Base-by-base conservation (phyloP, 441 rosid species). In the Pelargonium exstipulatum region DNA sequence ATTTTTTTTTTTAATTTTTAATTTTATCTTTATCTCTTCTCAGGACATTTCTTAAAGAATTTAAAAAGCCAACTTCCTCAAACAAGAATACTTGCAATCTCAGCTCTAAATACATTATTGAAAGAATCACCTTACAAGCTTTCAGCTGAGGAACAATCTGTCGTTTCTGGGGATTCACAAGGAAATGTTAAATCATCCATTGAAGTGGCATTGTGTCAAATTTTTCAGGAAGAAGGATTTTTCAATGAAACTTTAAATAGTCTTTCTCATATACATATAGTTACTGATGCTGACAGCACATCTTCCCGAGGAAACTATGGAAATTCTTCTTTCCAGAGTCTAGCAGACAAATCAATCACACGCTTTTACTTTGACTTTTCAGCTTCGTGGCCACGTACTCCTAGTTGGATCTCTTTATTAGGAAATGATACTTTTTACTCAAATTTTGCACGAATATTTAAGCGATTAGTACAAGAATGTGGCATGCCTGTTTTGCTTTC, bases 361-460 rank as follows among this genome's bases (percentile, higher is more conserved):
- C 94, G 88, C 60, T 92, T 95, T 83, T 95, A 88, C 82, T 95
- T 95, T 37, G 97, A 95, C 75, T 95, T 95, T 80, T 89, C 98
- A 64, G 87, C 99, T 66, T 88, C 99, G 12, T 95, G 99, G 99
- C 99, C 99, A 67, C 95, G 96, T 48, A 95, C 99, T 71, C 99
- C 99, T 69, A 89, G 92, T 78, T 95, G 99, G 98, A 91, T 91
- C 53, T 92, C 99, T 79, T 78, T 95, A 78, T 73, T 92, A 78
- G 99, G 98, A 80, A 85, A 77, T 81, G 94, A 91, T 79, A 95
- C 91, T 12, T 95, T 95, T 77, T 91, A 92, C 85, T 79, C 99
- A 69, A 87, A 86, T 79, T 90, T 92, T 86, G 98, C 99, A 29
- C 83, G 95, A 64, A 91, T 92, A 78, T 95, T 95, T 77, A 95